Evolutionary conservation across 139 green algal genomes (phyloP), one percentile per base, ranked within the genome.

Genomic region (Closterium sp.): DNA sequence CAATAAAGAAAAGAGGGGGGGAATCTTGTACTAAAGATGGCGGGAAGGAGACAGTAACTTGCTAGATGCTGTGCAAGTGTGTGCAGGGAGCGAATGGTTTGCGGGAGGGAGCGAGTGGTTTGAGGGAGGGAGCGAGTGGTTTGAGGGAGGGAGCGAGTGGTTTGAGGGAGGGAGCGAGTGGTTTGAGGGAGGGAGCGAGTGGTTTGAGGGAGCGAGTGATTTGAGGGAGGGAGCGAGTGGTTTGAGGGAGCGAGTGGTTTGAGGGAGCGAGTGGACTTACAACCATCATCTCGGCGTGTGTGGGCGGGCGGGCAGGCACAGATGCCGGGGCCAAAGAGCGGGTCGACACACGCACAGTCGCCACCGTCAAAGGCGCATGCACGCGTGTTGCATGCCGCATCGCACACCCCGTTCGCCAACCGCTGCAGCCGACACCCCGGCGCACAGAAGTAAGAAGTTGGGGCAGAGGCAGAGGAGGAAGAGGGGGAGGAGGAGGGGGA

Each of bases 331-430:
- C 62, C 90, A 19, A n/a, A 85, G 4, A 31, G 4, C 24, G 45
- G 30, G 32, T 70, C 85, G 38, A 73, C n/a, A 30, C 90, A 92
- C 27, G 90, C 89, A 42, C 90, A 92, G 70, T 92, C 90, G 27
- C 90, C 90, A 21, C 90, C 90, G 70, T 92, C 90, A 34, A 89
- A 92, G 17, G 90, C 70, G 27, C 90, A 92, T 1, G 11, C 32
- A 0, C 11, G 32, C 9, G 45, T 89, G 29, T 89, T 92, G 90
- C 90, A 92, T 9, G 31, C 90, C 28, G 62, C 30, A n/a, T 89
- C 5, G 86, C 90, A 92, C 27, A 73, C 31, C 17, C 90, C 90
- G 70, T 92, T 92, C 22, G 31, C n/a, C 90, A 92, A 19, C 32
- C 17, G 13, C 24, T 30, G 38, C n/a, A 92, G n/a, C 24, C 2